phyloP scores from a whole-genome alignment of 495 filamentous ascomycete species.

The Neurospora sp. region DNA sequence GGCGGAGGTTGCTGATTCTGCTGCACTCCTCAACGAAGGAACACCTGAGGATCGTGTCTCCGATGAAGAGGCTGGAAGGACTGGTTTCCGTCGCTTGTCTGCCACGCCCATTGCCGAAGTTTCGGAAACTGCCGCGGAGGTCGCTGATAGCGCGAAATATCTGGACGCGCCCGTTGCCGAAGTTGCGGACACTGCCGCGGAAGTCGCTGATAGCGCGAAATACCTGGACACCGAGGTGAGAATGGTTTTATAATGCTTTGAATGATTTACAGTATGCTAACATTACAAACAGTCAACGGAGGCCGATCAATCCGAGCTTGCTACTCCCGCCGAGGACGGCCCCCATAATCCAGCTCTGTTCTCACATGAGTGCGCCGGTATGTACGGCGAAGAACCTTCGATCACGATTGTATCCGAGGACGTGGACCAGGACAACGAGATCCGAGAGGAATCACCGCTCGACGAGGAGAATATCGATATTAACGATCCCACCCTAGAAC shows the following conservation, averaged over 20 bases:
- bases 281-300: not conserved
- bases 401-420: conserved; percentile 7
- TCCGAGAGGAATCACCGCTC: conserved; percentile 2
- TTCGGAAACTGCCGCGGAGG: conserved; percentile 28
- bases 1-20: conserved; percentile 34
- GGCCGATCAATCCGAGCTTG: not conserved
- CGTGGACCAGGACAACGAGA: conserved; percentile 1
- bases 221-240: conserved; percentile 10
- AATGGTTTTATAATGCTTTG: not conserved
- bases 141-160: not conserved
- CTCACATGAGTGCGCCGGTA: conserved; percentile 33
- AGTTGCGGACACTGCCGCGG: conserved; percentile 32
- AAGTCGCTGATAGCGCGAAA: conserved; percentile 38
- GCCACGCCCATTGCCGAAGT: conserved; percentile 27
- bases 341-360: conserved; percentile 31
- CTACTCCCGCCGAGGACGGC: conserved; percentile 1
- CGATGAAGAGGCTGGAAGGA: conserved; percentile 18
- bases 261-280: not conserved
- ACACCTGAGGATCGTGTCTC: conserved; percentile 19
- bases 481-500: conserved; percentile 41
- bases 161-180: conserved; percentile 21
- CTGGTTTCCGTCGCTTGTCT: conserved; percentile 20
- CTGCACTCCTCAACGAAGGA: conserved; percentile 25
- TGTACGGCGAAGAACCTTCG: conserved; percentile 13
- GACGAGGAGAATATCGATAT: conserved; percentile 24